These are phyloP conservation scores for Trypanosoma platydactyli DNA, from an alignment of 208 protist species.

Conservation along the genomic window DNA sequence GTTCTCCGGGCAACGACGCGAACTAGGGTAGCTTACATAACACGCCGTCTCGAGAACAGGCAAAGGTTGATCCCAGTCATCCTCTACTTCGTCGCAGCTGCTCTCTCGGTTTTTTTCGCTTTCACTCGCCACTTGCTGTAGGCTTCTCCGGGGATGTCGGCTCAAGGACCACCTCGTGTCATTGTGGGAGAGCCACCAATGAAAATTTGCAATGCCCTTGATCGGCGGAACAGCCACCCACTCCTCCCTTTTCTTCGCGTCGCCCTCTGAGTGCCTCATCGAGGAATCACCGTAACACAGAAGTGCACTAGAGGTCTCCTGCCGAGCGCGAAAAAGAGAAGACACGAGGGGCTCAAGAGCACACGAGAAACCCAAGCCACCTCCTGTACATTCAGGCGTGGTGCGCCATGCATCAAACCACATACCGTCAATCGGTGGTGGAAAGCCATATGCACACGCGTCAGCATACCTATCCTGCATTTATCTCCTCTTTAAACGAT, in stretches of 20 bases:
- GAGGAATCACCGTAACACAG: too few relatives aligned
- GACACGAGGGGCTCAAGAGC: constrained; percentile 41
- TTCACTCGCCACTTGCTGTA: not conserved
- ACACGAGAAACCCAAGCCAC: constrained; percentile 42
- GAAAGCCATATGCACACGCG: not conserved
- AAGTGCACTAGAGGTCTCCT: not conserved
- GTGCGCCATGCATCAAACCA: constrained; percentile 61
- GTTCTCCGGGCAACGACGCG: not conserved
- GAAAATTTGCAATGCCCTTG: constrained; percentile 2
- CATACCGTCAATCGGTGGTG: constrained; percentile 1
- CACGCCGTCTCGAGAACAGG: not conserved
- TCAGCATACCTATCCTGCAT: not conserved
- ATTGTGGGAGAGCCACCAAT: constrained; percentile 5
- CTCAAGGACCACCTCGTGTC: not conserved
- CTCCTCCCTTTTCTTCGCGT: not conserved
- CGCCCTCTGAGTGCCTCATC: not conserved
- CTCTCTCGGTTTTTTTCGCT: not conserved
- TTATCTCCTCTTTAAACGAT: not conserved
- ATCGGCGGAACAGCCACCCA: constrained; percentile 1
- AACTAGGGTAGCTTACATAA: not conserved
- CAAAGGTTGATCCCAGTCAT: not conserved
- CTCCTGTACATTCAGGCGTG: constrained; percentile 34
- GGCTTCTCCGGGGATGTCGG: not conserved
- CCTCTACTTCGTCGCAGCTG: not conserved
- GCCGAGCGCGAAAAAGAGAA: constrained; percentile 31